phyloP scores from a whole-genome alignment of 2,329 filamentous ascomycete species.

The Trichoderma arundinaceum region DNA sequence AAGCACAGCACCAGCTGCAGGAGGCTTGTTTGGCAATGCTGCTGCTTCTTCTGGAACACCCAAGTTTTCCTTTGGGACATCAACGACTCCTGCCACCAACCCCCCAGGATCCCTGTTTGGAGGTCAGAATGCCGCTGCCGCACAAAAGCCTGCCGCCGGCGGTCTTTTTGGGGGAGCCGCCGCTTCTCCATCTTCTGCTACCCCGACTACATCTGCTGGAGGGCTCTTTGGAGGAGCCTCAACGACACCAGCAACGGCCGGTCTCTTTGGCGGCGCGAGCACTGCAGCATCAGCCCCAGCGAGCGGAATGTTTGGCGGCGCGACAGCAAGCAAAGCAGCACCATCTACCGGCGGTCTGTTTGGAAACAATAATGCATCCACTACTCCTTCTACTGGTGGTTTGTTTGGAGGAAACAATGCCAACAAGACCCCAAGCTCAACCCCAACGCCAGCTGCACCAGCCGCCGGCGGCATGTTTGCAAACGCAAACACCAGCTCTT shows the following conservation, averaged over 20 bases:
- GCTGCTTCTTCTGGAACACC: constrained; percentile 40
- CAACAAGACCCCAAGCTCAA: constrained; percentile 25
- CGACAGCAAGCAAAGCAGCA: constrained; percentile 33
- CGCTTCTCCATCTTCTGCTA: constrained; percentile 41
- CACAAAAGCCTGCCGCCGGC: constrained; percentile 39
- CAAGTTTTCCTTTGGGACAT: constrained; percentile 50
- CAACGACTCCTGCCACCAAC: constrained; percentile 41
- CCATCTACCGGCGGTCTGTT: constrained; percentile 37
- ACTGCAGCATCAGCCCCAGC: constrained; percentile 39
- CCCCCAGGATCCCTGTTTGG: constrained; percentile 43
- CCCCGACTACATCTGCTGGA: constrained; percentile 39
- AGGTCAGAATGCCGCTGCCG: constrained; percentile 39
- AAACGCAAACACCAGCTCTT: constrained; percentile 28
- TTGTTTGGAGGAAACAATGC: constrained; percentile 40
- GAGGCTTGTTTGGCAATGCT: constrained; percentile 49
- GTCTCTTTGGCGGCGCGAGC: constrained; percentile 43
- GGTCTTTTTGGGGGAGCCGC: constrained; percentile 38
- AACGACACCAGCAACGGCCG: constrained; percentile 41
- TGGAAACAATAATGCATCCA: constrained; percentile 37
- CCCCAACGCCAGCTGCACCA: constrained; percentile 27
- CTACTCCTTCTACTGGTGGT: constrained; percentile 36
- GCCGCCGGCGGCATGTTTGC: constrained; percentile 34
- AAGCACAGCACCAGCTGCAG: constrained; percentile 48
- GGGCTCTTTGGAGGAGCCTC: constrained; percentile 38
- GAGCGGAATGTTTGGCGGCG: constrained; percentile 38